Evolutionary conservation across 371 early-diverging fungal species (phyloP), one percentile per base, ranked within the genome.

Genomic region (Syncephalastrum racemosum): DNA sequence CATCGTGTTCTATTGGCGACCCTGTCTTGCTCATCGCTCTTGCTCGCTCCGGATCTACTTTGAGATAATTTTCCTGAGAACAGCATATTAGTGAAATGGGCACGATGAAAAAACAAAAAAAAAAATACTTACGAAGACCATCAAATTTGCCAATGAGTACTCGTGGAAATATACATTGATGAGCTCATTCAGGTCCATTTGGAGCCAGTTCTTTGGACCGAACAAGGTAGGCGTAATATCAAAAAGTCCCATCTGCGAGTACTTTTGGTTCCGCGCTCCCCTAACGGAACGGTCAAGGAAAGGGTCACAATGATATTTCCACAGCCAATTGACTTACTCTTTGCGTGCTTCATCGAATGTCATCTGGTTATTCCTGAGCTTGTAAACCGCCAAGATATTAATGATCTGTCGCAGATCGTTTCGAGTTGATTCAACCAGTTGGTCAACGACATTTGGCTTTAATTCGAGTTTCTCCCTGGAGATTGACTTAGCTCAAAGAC

Each of bases 391-490:
- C 48, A 99, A 64, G 54, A 94, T 83, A 70, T 98, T 99, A 46
- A 99, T 81, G 49, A 98, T 88, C 77, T 99, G 99, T n/a, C 99
- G 91, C 59, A 99, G 92, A 76, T 99, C 99, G 27, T 90, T 90
- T 43, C 89, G 84, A 1, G 97, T 92, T 0, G 84, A 70, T 43
- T 75, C 70, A 8, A 97, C 88, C n/a, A 99, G 75, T 64, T 94
- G 87, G 46, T 90, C 93, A 18, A 99, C 68, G 0, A 93, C 93
- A 64, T 93, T 93, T 2, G 90, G 80, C 57, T 85, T 75, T 14
- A 99, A 55, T 39, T 77, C 65, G 16, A 99, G 80, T 2, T 85
- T 83, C 71, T 99, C 99, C 44, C 81, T 81, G 63, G 46, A 60
- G 3, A 64, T 55, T 15, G 19, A 4, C 4, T 74, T 70, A 24